Evolutionary conservation across 106 monocot genomes (phyloP).

Genomic region (Amphibolis antarctica): DNA sequence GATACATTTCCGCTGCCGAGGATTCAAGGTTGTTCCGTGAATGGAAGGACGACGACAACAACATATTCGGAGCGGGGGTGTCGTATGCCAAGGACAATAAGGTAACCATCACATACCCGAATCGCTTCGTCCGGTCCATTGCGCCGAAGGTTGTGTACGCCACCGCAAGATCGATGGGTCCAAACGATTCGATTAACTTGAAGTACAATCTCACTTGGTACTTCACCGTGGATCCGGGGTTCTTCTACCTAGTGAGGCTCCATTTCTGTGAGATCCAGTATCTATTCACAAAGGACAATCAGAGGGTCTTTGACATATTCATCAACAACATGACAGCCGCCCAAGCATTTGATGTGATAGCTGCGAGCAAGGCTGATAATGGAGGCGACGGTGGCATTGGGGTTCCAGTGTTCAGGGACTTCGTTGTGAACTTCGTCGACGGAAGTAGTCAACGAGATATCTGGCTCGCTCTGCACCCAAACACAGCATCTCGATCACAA

Average conservation of each 20-base stretch:
- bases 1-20: not conserved
- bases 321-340: slow-evolving; percentile 3
- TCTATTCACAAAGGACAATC: not conserved
- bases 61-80: slow-evolving; percentile 6
- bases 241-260: slow-evolving; percentile 7
- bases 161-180: slow-evolving; percentile 7
- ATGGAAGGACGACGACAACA: not conserved
- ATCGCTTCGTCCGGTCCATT: not conserved
- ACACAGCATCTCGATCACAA: not conserved
- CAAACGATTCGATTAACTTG: not conserved
- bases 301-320: slow-evolving; percentile 6
- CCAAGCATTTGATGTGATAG: not conserved
- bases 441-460: not conserved
- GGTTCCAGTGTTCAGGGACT: not conserved
- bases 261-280: slow-evolving; percentile 8
- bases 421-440: not conserved
- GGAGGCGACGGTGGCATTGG: not conserved
- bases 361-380: not conserved
- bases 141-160: slow-evolving; percentile 2
- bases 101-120: slow-evolving; percentile 10
- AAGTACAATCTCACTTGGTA: slow-evolving; percentile 8
- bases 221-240: not conserved
- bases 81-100: slow-evolving; percentile 4
- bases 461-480: slow-evolving; percentile 1
- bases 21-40: slow-evolving; percentile 2